Evolutionary conservation across 768 basidiomycete species (phyloP), one percentile per base, ranked within the genome.

Genomic region (Amanita exitialis): DNA sequence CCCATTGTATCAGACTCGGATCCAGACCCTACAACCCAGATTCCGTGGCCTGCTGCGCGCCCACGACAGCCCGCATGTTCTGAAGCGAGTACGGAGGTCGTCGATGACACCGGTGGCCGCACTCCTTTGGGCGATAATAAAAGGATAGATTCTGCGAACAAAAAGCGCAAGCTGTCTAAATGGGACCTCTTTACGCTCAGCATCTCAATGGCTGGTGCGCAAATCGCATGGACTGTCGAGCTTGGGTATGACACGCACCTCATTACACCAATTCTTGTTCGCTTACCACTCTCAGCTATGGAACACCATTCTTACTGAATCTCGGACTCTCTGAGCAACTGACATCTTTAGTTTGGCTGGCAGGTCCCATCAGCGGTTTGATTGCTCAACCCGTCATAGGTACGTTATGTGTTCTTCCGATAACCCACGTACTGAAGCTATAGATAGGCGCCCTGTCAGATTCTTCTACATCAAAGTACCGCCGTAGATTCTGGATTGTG

Each of bases 311-410:
- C 65, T 72, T 98, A 35, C 75, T 95, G 12, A 58, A 58, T 16
- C 69, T 78, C 37, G 76, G 76, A 47, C 66, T 98, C 23, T 84
- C 91, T 0, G 94, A 93, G 62, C 83, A 90, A 62, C 71, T 93
- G 13, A 97, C 96, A 0, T 87, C 90, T 49, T 77, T 97, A 6
- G 95, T 99, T 32, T 99, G 96, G 96, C 75, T 90, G 35, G 89
- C 88, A 51, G 89, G 95, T 8, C 96, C 96, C 4, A 90, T 99
- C 54, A 92, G 90, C 55, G 96, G 96, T 13, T 73, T 99, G 42
- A 72, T 99, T 46, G 93, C 93, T 4, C 96, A 99, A 64, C 96
- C 96, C n/a, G 75, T 98, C 50, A 96, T 99, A 58, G 96, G 95
- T 90, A 58, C 54, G 74, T 55, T 23, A 16, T 28, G 47, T 16